Conservation (phyloP, 129 eudicot genomes). For the Lactuca saligna region DNA sequence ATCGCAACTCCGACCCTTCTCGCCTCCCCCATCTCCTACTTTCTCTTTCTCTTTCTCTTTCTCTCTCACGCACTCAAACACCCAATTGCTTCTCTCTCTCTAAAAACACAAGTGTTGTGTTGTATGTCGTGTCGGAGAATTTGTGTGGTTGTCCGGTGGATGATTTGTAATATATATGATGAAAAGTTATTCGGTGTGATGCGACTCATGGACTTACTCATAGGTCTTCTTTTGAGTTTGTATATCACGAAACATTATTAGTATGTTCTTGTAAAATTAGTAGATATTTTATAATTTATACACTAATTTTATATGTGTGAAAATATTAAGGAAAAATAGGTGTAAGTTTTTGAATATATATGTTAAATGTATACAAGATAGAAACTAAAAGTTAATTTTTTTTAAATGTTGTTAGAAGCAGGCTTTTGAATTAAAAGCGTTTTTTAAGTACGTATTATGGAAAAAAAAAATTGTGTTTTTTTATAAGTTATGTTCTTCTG, state of each 20-base stretch:
- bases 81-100: neutral
- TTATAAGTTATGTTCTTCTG: too few relatives aligned
- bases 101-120: neutral
- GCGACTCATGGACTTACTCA: neutral
- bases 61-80: neutral
- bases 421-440: too few relatives aligned
- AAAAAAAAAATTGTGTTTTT: too few relatives aligned
- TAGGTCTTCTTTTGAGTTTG: neutral
- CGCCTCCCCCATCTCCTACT: slow-evolving; percentile 35
- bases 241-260: neutral
- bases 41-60: slow-evolving; percentile 10
- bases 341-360: too few relatives aligned
- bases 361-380: too few relatives aligned
- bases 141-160: slow-evolving; percentile 1
- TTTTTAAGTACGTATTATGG: too few relatives aligned
- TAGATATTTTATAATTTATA: too few relatives aligned
- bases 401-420: too few relatives aligned
- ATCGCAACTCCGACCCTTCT: slow-evolving; percentile 81
- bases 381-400: too few relatives aligned
- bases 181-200: neutral
- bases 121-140: neutral
- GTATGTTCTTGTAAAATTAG: too few relatives aligned
- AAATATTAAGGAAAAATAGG: too few relatives aligned
- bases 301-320: too few relatives aligned
- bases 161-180: neutral